Conservation (phyloP, 495 filamentous ascomycete species). For the Clavariopsis aquatica region DNA sequence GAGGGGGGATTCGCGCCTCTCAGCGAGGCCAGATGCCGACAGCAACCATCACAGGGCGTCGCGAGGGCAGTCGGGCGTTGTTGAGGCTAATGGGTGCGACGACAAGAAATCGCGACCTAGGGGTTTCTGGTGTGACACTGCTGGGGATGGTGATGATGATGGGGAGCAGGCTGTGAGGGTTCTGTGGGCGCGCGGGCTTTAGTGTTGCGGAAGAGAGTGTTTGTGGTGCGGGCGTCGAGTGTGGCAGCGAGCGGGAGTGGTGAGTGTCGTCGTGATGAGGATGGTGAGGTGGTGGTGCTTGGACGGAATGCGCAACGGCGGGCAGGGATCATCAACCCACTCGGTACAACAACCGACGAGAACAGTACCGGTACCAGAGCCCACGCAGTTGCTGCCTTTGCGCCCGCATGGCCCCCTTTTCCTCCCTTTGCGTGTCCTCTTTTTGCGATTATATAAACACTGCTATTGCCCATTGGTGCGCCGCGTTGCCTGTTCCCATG, state of each 20-base stretch:
- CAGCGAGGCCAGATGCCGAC: slow-evolving; percentile 27
- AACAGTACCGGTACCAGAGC: neutral
- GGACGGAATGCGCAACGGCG: neutral
- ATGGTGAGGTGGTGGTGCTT: neutral
- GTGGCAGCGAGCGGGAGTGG: neutral
- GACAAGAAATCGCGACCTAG: slow-evolving; percentile 2
- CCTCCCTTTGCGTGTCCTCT: too few relatives aligned
- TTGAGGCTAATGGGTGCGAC: slow-evolving; percentile 6
- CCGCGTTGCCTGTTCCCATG: neutral
- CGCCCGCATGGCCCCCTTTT: neutral
- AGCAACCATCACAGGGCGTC: slow-evolving; percentile 30
- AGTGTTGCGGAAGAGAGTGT: neutral
- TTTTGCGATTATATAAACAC: neutral
- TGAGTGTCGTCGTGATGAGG: neutral
- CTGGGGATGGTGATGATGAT: slow-evolving; percentile 10
- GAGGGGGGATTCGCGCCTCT: slow-evolving; percentile 16
- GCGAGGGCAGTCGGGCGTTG: slow-evolving; percentile 1
- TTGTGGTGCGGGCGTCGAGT: neutral
- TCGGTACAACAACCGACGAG: neutral
- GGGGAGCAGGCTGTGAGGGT: neutral
- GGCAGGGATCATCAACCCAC: neutral
- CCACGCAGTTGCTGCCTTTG: neutral
- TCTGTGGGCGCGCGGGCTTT: neutral
- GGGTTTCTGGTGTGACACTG: slow-evolving; percentile 27
- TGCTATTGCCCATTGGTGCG: neutral